A percentile compares a stretch with the other conserved stretches of the same genome.
phyloP scores from a whole-genome alignment of 306 rosid genomes.

The Coriaria nepalensis region DNA sequence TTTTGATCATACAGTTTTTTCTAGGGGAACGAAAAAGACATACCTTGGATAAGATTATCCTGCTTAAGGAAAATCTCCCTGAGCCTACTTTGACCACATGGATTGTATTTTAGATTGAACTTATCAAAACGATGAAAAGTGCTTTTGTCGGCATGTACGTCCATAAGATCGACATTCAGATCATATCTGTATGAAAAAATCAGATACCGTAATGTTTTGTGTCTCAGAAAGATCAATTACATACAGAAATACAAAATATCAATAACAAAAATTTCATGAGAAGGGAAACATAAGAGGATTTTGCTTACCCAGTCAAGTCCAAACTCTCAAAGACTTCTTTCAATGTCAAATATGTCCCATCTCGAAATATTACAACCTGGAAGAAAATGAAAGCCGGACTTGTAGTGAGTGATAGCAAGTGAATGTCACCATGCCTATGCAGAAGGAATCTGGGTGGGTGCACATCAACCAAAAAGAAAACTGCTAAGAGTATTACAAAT shows the following conservation, averaged over 20 bases:
- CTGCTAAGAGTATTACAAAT: too few species aligned
- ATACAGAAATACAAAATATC: conserved; percentile 4
- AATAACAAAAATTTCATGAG: too few species aligned
- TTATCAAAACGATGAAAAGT: conserved; percentile 93
- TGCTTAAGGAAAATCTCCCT: conserved; percentile 90
- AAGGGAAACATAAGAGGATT: too few species aligned
- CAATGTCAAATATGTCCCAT: conserved; percentile 82
- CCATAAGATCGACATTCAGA: conserved; percentile 78
- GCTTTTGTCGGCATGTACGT: conserved; percentile 90
- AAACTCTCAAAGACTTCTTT: conserved; percentile 87
- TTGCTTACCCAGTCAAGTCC: conserved; percentile 67
- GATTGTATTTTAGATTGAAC: conserved; percentile 87
- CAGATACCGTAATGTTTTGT: conserved; percentile 1
- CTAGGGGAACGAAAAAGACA: conserved; percentile 4
- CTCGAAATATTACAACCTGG: conserved; percentile 91
- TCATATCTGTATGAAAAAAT: conserved; percentile 35
- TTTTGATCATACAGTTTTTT: background rate
- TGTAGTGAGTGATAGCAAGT: too few species aligned
- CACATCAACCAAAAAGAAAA: too few species aligned
- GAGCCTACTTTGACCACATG: conserved; percentile 93
- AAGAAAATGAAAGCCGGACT: background rate
- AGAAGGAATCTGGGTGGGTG: background rate
- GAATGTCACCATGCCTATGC: background rate
- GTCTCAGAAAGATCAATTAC: conserved; percentile 3
- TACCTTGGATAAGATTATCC: conserved; percentile 93